These are phyloP conservation scores for Eucalyptus marginata DNA, from an alignment of 345 rosid genomes.

Conservation along the genomic window DNA sequence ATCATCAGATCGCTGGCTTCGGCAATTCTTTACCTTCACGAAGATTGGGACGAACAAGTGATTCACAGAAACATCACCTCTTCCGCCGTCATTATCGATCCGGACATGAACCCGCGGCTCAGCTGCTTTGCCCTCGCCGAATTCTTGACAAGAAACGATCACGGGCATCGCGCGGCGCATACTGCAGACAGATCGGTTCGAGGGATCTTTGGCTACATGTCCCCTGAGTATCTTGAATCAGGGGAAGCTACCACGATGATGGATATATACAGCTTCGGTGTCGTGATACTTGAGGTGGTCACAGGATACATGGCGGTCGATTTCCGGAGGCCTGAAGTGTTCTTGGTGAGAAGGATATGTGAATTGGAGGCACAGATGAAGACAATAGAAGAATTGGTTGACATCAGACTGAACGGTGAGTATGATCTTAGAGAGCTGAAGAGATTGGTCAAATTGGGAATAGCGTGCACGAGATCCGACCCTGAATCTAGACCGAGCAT, in stretches of 20 bases:
- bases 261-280: constrained; percentile 87
- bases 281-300: constrained; percentile 79
- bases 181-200: constrained; percentile 43
- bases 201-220: constrained; percentile 92
- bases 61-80: constrained; percentile 86
- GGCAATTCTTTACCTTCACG: constrained; percentile 84
- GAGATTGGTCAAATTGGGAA: constrained; percentile 56
- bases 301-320: constrained; percentile 87
- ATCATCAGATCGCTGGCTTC: constrained; percentile 72
- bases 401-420: constrained; percentile 32
- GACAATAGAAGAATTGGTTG: constrained; percentile 43
- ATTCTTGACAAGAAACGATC: constrained; percentile 73
- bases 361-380: constrained; percentile 37
- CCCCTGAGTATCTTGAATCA: constrained; percentile 83
- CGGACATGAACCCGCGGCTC: constrained; percentile 80
- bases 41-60: constrained; percentile 96
- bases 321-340: constrained; percentile 62
- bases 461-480: constrained; percentile 68
- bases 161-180: constrained; percentile 46
- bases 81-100: constrained; percentile 61
- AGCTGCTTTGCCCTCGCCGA: constrained; percentile 86
- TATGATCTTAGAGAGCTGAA: constrained; percentile 33
- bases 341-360: constrained; percentile 46
- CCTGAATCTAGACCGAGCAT: constrained; percentile 65
- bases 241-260: constrained; percentile 83